Evolutionary conservation across 345 rosid species (phyloP).

Genomic region (thale cress (Arabidopsis thaliana)): DNA sequence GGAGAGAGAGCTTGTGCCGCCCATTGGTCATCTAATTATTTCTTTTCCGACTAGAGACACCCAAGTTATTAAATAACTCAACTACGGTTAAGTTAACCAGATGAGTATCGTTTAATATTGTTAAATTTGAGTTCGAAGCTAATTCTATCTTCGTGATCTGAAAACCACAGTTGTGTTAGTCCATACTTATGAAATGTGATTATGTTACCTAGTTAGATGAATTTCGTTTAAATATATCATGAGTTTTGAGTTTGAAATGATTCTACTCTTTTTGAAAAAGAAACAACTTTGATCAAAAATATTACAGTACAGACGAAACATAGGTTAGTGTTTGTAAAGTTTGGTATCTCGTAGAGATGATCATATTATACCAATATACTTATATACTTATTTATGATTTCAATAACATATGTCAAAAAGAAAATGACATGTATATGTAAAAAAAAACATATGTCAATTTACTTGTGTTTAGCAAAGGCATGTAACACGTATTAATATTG

Average conservation of each 20-base stretch:
- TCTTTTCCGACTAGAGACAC: conserved; percentile 10
- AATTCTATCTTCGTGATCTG: not conserved
- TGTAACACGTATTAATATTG: too few species aligned
- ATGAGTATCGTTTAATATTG: not conserved
- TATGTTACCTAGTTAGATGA: not conserved
- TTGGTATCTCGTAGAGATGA: not conserved
- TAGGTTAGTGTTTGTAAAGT: not conserved
- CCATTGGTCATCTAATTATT: conserved; percentile 35
- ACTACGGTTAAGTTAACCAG: conserved; percentile 20
- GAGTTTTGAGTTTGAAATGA: not conserved
- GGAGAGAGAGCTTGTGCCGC: conserved; percentile 35
- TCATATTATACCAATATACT: not conserved
- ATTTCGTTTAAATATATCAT: not conserved
- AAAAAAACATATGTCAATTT: not conserved
- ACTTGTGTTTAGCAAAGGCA: not conserved
- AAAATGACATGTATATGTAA: too few species aligned
- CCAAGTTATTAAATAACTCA: conserved; percentile 2
- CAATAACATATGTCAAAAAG: not conserved
- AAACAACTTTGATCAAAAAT: too few species aligned
- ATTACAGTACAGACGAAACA: too few species aligned
- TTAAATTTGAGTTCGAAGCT: conserved; percentile 1
- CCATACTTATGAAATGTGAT: conserved; percentile 3
- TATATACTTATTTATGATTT: not conserved
- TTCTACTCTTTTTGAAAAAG: not conserved
- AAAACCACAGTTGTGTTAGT: not conserved